phyloP scores from a whole-genome alignment of 306 rosid genomes.

The Abrus precatorius region DNA sequence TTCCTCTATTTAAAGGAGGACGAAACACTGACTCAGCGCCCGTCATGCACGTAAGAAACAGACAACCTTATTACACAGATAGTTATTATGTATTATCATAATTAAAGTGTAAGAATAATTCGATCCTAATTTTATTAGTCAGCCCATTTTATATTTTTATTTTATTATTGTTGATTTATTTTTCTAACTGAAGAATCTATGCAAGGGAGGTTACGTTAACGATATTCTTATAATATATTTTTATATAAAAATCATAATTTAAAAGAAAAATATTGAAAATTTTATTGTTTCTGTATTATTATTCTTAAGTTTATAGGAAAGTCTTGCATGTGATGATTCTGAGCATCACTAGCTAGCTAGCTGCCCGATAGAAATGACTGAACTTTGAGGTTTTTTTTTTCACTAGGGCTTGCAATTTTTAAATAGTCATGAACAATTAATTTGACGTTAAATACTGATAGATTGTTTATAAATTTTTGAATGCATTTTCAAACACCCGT shows the following conservation, averaged over 20 bases:
- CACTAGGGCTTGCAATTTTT: slow-evolving; percentile 1
- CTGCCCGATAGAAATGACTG: no score
- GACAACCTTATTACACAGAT: not conserved
- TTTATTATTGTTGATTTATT: not conserved
- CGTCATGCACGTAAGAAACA: not conserved
- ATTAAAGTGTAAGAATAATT: not conserved
- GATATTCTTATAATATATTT: no score
- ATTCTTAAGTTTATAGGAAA: not conserved
- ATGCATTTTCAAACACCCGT: no score
- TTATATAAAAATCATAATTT: no score
- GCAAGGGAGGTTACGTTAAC: not conserved
- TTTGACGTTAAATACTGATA: no score
- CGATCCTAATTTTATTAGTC: not conserved
- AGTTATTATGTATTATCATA: not conserved
- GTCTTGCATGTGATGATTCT: slow-evolving; percentile 24
- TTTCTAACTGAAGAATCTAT: not conserved
- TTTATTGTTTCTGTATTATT: no score
- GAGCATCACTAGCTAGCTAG: not conserved
- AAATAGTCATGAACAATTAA: not conserved
- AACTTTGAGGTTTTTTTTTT: not conserved
- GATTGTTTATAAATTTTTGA: no score
- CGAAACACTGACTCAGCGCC: not conserved
- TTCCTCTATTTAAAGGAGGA: no score
- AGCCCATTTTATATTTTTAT: not conserved
- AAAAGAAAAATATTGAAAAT: no score